Base-by-base conservation (phyloP, 1,284 basidiomycete species). In the Malassezia slooffiae region DNA sequence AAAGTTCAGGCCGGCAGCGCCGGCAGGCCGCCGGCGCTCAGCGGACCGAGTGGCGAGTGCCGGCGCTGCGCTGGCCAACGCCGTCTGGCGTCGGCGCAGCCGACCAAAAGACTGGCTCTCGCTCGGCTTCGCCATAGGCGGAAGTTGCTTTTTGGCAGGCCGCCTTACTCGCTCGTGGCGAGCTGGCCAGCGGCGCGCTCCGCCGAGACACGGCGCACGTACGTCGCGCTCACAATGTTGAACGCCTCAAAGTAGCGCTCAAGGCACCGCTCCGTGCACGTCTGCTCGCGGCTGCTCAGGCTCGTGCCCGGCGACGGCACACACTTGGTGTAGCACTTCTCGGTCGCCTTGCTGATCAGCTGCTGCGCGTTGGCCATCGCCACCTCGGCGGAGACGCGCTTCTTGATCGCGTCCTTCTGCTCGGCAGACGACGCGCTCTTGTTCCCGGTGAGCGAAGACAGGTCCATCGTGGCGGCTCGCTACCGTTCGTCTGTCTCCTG, bases 201-300 rank as follows among this genome's bases (percentile, higher is more conserved):
- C 31, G 50, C 54, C 10, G 53, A 44, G 19, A 66, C 54, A 22
- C 58, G 47, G 23, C 54, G 41, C 23, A 63, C 59, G 34, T 66
- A 66, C 17, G 60, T 55, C 22, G 49, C 49, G 21, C 54, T 56
- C 35, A 62, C 60, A 34, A 63, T 50, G 56, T 64, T 67, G 50
- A 64, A 64, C 19, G 63, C 62, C 34, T 66, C 63, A 55, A 66
- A 66, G 50, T 66, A 66, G 31, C 63, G 52, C 46, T 66, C 61
- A 37, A 66, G 52, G 51, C 63, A 66, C n/a, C 59, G 43, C 37
- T 58, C 60, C 5, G 60, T 34, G 41, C 64, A 67, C 16, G 60
- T 64, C 48, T 64, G 52, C 37, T 67, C 64, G 41, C 63, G 63
- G 42, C 57, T 43, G 11, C 55, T 58, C 9, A 67, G 56, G 37